Evolutionary conservation across 495 filamentous ascomycete genomes (phyloP).

Genomic region (Penicillium tannophilum): DNA sequence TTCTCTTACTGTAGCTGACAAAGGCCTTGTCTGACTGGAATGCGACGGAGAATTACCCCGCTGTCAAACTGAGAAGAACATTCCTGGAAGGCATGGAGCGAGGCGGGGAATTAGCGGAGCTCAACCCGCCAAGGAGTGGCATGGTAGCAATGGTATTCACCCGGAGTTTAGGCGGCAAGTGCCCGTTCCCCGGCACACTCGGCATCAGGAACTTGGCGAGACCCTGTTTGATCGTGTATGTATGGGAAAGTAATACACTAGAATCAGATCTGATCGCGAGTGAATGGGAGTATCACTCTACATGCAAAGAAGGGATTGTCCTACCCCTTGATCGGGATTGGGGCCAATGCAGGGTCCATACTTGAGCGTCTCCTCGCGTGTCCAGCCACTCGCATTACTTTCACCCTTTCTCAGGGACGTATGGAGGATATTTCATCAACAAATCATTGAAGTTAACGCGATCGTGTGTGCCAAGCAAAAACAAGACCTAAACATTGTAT

Average conservation of each 20-base stretch:
- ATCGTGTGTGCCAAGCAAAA: constrained; percentile 5
- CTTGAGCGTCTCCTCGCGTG: constrained; percentile 6
- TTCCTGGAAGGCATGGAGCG: not conserved
- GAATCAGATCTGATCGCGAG: not conserved
- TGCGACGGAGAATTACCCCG: not conserved
- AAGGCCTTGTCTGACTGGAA: not conserved
- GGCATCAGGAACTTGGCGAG: not conserved
- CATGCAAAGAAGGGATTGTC: not conserved
- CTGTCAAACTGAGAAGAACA: constrained; percentile 3
- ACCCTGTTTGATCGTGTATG: not conserved
- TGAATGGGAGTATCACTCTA: not conserved
- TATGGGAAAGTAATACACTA: not conserved
- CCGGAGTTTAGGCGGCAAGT: constrained; percentile 23
- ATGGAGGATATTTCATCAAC: not conserved
- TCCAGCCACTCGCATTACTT: constrained; percentile 14
- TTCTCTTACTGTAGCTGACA: not conserved
- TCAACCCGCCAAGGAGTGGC: constrained; percentile 5
- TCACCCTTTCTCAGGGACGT: constrained; percentile 4
- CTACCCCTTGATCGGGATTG: not conserved
- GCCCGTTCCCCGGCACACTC: not conserved
- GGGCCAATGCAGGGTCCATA: constrained; percentile 2
- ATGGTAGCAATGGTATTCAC: constrained; percentile 5
- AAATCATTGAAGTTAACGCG: not conserved
- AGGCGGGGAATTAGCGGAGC: constrained; percentile 9
- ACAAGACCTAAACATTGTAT: constrained; percentile 1